A percentile compares a stretch with the other conserved stretches of the same genome.
Conservation (phyloP, 179 eudicot species). For the Vitellaria paradoxa region DNA sequence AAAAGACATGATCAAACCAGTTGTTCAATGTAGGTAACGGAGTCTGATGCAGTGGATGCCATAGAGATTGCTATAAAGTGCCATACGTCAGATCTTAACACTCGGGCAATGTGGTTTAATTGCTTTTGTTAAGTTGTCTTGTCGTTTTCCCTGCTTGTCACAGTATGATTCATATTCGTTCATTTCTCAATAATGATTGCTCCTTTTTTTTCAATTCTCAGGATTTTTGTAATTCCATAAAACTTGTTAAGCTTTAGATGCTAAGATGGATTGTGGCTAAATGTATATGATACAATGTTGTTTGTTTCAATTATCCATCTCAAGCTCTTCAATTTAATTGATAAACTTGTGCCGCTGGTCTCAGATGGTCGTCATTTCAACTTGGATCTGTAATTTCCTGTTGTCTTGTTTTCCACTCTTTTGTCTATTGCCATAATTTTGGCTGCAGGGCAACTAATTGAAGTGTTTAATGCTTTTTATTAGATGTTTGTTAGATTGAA, state of each 20-base stretch:
- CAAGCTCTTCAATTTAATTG: background rate
- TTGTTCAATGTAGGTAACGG: conserved; percentile 70
- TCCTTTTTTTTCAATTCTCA: background rate
- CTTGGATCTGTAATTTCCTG: background rate
- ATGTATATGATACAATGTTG: background rate
- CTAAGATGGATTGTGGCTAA: background rate
- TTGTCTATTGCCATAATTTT: background rate
- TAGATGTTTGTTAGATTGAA: background rate
- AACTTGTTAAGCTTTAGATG: background rate
- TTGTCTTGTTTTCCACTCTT: background rate
- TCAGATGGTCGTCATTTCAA: conserved; percentile 1
- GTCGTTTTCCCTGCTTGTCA: conserved; percentile 87
- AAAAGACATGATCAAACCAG: conserved; percentile 1
- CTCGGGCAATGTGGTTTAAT: conserved; percentile 81
- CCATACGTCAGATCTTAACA: conserved; percentile 72
- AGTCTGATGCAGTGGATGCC: conserved; percentile 84
- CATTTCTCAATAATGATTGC: background rate
- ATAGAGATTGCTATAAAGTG: conserved; percentile 67
- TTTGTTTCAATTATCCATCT: background rate
- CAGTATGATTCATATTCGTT: conserved; percentile 52
- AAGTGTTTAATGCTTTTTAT: background rate
- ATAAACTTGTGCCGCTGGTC: background rate
- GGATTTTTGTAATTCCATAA: background rate
- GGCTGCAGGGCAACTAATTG: background rate
- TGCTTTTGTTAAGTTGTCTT: conserved; percentile 89